Percentiles rank a stretch among this genome's conserved stretches.
Conservation (phyloP, 441 rosid species). For the Pelargonium citronellum region DNA sequence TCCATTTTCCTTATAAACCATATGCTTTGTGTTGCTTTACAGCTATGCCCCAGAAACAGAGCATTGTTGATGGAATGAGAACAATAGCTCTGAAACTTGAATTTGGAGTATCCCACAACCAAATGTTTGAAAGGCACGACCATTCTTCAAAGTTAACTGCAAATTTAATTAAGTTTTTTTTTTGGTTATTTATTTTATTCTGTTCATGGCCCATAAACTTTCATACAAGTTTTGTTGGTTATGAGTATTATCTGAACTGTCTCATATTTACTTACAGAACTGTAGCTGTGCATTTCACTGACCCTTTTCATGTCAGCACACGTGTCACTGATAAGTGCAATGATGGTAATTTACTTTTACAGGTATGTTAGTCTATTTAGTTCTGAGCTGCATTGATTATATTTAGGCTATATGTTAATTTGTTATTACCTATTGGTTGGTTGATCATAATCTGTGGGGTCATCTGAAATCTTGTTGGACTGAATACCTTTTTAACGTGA, state of each 20-base stretch:
- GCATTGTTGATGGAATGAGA: conserved; percentile 92
- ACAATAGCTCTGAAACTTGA: conserved; percentile 94
- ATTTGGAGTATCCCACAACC: conserved; percentile 86
- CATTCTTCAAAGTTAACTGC: conserved; percentile 10
- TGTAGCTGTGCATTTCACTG: conserved; percentile 90
- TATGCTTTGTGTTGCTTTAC: conserved; percentile 25
- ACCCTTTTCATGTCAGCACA: conserved; percentile 84
- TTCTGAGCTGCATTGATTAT: conserved; percentile 15
- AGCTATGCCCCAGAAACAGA: conserved; percentile 66
- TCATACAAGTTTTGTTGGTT: neutral
- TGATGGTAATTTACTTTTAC: conserved; percentile 78
- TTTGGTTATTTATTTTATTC: conserved; percentile 6
- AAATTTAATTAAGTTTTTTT: neutral
- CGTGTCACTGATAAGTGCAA: conserved; percentile 75
- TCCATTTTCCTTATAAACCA: conserved; percentile 12
- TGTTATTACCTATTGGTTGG: neutral
- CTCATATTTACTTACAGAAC: conserved; percentile 48
- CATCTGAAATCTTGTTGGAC: conserved; percentile 8
- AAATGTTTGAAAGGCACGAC: conserved; percentile 75
- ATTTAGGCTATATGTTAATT: neutral
- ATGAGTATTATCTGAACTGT: conserved; percentile 10
- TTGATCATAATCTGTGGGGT: neutral
- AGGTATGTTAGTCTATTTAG: conserved; percentile 51
- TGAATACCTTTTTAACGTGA: neutral
- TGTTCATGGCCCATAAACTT: neutral